Base-by-base conservation (phyloP, 371 early-diverging fungal genomes). In the Apophysomyces ossiformis region DNA sequence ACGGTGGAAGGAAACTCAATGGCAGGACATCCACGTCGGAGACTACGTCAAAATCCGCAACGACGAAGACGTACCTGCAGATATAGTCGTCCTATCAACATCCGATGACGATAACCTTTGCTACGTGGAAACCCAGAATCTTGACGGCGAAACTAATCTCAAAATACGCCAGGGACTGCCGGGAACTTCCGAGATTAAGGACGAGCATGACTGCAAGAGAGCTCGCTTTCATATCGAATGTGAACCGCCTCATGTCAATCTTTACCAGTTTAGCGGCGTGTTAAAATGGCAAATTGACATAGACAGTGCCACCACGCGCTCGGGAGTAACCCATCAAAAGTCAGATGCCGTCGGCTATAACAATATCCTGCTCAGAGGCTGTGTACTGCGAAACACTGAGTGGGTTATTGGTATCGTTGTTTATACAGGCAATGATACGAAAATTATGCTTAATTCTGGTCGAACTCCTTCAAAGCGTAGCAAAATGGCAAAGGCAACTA, bases 401-500 rank as follows among this genome's bases (percentile, higher is more conserved):
- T 93, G 92, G 88, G 87, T 88, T 13, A 89, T 93, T 63, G 95
- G 93, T 11, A 77, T 95, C 32, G 93, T 90, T 1, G 78, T 94
- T 11, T 93, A 87, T 63, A 96, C 96, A 0, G 99, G 97, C n/a
- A 73, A 82, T 58, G 92, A 96, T 26, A 95, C 98, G 32, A 97
- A 97, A 74, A 91, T 95, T 44, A 92, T 92, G 84, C 80, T 93
- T 68, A 96, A 95, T 71, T 81, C 95, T 5, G 97, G 96, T 32
- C 88, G 83, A 36, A 96, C 96, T 0, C 96, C 97, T 3, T 92
- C 92, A 64, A 99, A 99, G 77, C 91, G 95, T 35, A 94, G 95
- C 71, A 88, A 90, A 41, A 94, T 99, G 68, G 99, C 99, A 64
- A 89, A 91, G 57, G 92, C 92, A 70, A 89, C 99, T 62, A 98